These are phyloP conservation scores for Solanum stenotomum DNA, from an alignment of 257 asterid species.

Conservation along the genomic window DNA sequence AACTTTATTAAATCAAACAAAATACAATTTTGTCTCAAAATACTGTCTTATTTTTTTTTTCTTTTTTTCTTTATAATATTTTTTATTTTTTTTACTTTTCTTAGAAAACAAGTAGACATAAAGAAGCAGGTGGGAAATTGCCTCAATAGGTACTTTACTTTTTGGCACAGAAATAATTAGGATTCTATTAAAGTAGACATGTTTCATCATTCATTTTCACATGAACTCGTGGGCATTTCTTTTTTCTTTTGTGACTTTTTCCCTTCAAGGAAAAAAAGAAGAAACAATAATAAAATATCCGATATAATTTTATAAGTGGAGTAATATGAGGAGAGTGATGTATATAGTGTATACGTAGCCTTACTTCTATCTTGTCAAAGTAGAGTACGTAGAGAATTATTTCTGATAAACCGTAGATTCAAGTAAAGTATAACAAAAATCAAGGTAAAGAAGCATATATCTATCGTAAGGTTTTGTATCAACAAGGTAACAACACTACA, in stretches of 20 bases:
- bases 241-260: neutral
- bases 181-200: neutral
- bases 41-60: neutral
- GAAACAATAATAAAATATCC: neutral
- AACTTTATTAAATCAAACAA: neutral
- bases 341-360: neutral
- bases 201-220: neutral
- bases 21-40: neutral
- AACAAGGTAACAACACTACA: neutral
- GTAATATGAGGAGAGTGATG: neutral
- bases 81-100: neutral
- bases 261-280: neutral
- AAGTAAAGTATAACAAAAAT: neutral
- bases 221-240: neutral
- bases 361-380: neutral
- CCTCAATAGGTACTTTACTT: neutral
- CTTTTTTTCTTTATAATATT: neutral
- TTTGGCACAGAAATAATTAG: slow-evolving; percentile 4
- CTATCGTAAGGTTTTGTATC: neutral
- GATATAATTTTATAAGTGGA: neutral
- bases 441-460: neutral
- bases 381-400: neutral
- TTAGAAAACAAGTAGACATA: neutral
- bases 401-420: neutral
- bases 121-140: neutral